Evolutionary conservation across 495 filamentous ascomycete genomes (phyloP), one percentile per base, ranked within the genome.

Genomic region (Trichoderma reesei): DNA sequence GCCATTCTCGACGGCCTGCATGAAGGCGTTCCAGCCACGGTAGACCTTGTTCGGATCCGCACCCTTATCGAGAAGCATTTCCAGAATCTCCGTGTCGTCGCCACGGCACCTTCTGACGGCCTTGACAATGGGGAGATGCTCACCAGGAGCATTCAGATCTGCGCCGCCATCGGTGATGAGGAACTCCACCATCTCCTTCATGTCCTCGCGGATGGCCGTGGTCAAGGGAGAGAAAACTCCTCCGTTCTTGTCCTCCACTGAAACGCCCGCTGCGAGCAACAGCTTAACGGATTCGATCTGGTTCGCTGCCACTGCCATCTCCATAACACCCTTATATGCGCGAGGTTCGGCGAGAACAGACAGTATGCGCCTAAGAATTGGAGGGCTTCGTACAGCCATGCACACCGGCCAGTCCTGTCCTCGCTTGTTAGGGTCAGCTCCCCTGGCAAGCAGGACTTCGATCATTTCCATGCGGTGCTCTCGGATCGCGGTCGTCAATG

Each of bases 191-290:
- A 83, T 83, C 14, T 76, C 75, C 63, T 73, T 75, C 62, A 76
- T 74, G 37, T 77, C 71, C 65, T 85, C 82, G 10, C 82, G 78
- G 63, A 83, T 77, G 3, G 81, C 79, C 4, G 82, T 83, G 1
- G 80, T 83, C 16, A 85, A 71, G 3, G 81, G 80, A 14, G 79
- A 80, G 71, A 83, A 83, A 34, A 83, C 80, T 16, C 81, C 80
- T 26, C 80, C 81, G 66, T 83, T 83, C 71, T 79, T 80, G 69
- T 82, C 81, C 65, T 84, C 82, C 36, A 83, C 79, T 41, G 72
- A 74, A 14, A 81, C 76, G 33, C 79, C 79, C 1, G 78, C 78
- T 26, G 70, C 72, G n/a, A 82, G 70, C 9, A 82, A 74, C 39
- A 80, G 59, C 66, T 76, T 77, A 54, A 82, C 71, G 63, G 71